Conservation (phyloP, 2,329 filamentous ascomycete species). For the Alternaria alternata region DNA sequence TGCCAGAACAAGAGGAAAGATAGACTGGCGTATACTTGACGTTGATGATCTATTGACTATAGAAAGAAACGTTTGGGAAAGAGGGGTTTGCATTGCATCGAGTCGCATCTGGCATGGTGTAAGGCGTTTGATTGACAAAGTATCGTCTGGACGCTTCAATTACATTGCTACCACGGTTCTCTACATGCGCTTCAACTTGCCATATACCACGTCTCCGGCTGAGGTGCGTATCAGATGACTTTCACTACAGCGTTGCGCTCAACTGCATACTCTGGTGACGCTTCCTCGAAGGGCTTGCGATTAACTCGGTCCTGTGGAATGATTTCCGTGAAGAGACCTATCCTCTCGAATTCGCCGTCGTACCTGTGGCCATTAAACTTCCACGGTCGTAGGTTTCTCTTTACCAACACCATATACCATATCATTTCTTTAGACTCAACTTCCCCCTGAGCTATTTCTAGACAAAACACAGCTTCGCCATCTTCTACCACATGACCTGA, state of each 20-base stretch:
- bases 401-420: not conserved
- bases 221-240: not conserved
- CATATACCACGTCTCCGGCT: not conserved
- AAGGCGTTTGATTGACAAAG: not conserved
- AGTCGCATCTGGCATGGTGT: constrained; percentile 11
- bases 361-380: not conserved
- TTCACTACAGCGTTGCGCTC: not conserved
- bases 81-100: not conserved
- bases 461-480: not conserved
- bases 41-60: not conserved
- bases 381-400: not conserved
- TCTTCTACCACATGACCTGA: not conserved
- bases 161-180: not conserved
- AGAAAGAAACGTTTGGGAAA: not conserved
- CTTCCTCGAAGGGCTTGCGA: not conserved
- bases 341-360: not conserved
- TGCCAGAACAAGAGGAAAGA: not conserved
- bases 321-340: not conserved
- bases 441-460: not conserved
- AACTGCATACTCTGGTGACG: not conserved
- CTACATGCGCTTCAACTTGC: not conserved
- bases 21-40: not conserved
- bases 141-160: not conserved
- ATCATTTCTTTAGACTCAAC: too few relatives aligned
- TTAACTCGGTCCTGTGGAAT: not conserved